These are phyloP conservation scores for Trichoderma endophyticum DNA, from an alignment of 2,329 filamentous ascomycete species.

Conservation along the genomic window DNA sequence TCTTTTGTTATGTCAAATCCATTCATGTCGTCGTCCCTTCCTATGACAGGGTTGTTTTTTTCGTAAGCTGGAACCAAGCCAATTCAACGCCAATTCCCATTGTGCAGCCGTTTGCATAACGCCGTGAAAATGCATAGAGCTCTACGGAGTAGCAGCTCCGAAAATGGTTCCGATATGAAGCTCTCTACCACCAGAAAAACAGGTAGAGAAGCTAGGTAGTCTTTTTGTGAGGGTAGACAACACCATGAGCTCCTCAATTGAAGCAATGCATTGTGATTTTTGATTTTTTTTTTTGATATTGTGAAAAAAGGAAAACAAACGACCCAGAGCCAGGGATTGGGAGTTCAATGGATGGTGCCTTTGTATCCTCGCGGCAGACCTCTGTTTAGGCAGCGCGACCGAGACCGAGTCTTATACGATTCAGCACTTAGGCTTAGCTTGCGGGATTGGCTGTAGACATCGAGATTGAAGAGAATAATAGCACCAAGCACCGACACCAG, in stretches of 20 bases:
- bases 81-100: conserved; percentile 2
- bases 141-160: not conserved
- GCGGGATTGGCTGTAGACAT: conserved; percentile 12
- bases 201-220: conserved; percentile 4
- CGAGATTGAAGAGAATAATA: conserved; percentile 31
- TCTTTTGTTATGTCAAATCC: conserved; percentile 11
- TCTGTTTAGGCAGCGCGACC: conserved; percentile 22
- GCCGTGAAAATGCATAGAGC: conserved; percentile 9
- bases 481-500: conserved; percentile 33
- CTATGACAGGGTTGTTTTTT: conserved; percentile 17
- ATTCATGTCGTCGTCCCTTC: conserved; percentile 24
- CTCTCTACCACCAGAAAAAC: not conserved
- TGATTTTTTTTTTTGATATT: conserved; percentile 22
- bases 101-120: conserved; percentile 1
- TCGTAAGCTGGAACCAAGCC: not conserved
- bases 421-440: conserved; percentile 19
- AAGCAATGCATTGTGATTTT: conserved; percentile 19
- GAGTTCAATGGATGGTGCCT: conserved; percentile 10
- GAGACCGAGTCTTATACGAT: conserved; percentile 18
- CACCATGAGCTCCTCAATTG: not conserved
- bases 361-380: conserved; percentile 19
- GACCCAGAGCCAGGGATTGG: not conserved
- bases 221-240: conserved; percentile 23
- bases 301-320: not conserved
- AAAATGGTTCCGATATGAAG: not conserved